These are phyloP conservation scores for Fonsecaea monophora DNA, from an alignment of 2,329 filamentous ascomycete genomes.

Conservation along the genomic window DNA sequence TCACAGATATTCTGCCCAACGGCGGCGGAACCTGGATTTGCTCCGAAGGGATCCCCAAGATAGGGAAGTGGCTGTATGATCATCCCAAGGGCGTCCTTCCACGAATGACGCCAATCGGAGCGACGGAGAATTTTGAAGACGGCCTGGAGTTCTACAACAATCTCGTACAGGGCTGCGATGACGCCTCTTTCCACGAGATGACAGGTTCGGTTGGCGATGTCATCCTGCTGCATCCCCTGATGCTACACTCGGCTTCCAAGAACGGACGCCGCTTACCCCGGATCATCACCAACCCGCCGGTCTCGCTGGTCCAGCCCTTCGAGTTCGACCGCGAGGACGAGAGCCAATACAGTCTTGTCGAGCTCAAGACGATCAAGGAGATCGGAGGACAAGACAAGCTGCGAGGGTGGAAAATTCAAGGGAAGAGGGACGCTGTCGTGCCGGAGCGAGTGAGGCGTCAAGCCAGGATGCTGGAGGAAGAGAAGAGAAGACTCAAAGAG, in stretches of 20 bases:
- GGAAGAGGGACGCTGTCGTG: slow-evolving; percentile 53
- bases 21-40: slow-evolving; percentile 72
- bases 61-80: slow-evolving; percentile 50
- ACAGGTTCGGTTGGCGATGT: slow-evolving; percentile 62
- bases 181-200: slow-evolving; percentile 58
- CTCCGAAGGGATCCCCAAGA: slow-evolving; percentile 54
- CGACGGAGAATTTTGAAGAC: slow-evolving; percentile 8
- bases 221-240: slow-evolving; percentile 62
- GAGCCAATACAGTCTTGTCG: slow-evolving; percentile 57
- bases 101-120: slow-evolving; percentile 59
- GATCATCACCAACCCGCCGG: slow-evolving; percentile 64
- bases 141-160: slow-evolving; percentile 48
- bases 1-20: slow-evolving; percentile 65
- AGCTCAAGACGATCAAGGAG: slow-evolving; percentile 59
- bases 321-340: slow-evolving; percentile 56
- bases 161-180: slow-evolving; percentile 49
- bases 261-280: slow-evolving; percentile 57
- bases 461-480: slow-evolving; percentile 53
- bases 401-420: slow-evolving; percentile 57
- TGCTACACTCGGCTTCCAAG: slow-evolving; percentile 61
- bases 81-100: slow-evolving; percentile 71
- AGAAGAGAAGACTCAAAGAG: slow-evolving; percentile 48
- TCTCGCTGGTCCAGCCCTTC: slow-evolving; percentile 60
- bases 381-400: slow-evolving; percentile 56
- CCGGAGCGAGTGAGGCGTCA: slow-evolving; percentile 56